A percentile compares a stretch with the other conserved stretches of the same genome.
Conservation (phyloP, 768 basidiomycete species). For the Naganishia antarctica region DNA sequence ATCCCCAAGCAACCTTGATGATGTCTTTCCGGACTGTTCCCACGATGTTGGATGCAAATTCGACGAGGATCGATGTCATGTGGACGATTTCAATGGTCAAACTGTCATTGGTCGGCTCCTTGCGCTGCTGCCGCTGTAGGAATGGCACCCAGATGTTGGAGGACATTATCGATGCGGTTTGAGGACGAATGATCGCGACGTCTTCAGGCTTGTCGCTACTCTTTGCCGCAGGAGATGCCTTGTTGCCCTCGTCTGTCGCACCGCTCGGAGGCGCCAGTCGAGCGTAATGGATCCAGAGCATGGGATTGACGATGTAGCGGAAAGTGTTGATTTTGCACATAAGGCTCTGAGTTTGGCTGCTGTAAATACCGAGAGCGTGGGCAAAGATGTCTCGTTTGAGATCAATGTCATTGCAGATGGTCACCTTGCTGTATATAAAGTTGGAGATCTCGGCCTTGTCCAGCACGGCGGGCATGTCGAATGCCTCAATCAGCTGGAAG, state of each 20-base stretch:
- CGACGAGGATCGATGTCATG: constrained; percentile 80
- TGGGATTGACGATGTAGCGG: constrained; percentile 81
- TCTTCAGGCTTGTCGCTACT: constrained; percentile 64
- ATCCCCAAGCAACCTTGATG: constrained; percentile 82
- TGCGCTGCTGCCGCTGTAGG: constrained; percentile 27
- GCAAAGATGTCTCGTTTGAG: constrained; percentile 73
- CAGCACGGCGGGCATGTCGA: constrained; percentile 70
- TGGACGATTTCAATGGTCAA: constrained; percentile 88
- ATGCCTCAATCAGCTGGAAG: constrained; percentile 79
- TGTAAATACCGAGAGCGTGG: constrained; percentile 82
- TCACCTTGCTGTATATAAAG: constrained; percentile 82
- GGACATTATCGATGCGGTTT: constrained; percentile 48
- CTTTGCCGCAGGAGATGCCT: constrained; percentile 19
- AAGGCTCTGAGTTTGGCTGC: constrained; percentile 60
- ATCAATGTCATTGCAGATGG: constrained; percentile 62
- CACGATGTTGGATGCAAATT: constrained; percentile 73
- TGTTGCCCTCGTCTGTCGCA: constrained; percentile 21
- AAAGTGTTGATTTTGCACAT: constrained; percentile 63
- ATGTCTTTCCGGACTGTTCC: constrained; percentile 81
- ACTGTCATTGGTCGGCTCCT: constrained; percentile 55
- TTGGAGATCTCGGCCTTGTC: constrained; percentile 72
- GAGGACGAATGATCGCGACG: constrained; percentile 12
- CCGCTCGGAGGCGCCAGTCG: constrained; percentile 53
- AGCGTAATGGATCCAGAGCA: constrained; percentile 69
- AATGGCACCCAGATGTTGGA: constrained; percentile 25